Conservation (phyloP, 495 filamentous ascomycete genomes). For the Massariosphaeria phaeospora region DNA sequence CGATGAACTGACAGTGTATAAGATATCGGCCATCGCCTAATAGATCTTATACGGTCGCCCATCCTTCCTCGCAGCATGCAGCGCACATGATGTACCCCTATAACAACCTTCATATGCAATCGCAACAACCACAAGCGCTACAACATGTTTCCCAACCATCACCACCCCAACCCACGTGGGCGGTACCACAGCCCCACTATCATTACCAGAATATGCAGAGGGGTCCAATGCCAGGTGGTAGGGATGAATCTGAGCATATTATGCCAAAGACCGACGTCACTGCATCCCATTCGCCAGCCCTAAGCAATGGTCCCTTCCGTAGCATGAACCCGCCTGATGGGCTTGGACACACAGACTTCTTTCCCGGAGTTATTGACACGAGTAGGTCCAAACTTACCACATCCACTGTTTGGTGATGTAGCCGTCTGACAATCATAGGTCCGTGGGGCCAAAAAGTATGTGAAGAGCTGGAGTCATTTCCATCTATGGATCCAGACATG, state of each 20-base stretch:
- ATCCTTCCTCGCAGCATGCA: conserved; percentile 23
- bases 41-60: conserved; percentile 29
- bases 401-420: background rate
- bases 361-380: conserved; percentile 29
- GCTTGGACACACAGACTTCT: conserved; percentile 23
- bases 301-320: conserved; percentile 14
- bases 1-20: conserved; percentile 21
- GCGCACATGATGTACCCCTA: conserved; percentile 35
- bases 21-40: conserved; percentile 33
- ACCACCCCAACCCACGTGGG: conserved; percentile 28
- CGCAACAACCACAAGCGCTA: conserved; percentile 18
- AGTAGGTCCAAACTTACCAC: conserved; percentile 22
- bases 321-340: conserved; percentile 13
- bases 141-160: conserved; percentile 23
- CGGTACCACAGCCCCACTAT: conserved; percentile 25
- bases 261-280: conserved; percentile 17
- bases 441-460: conserved; percentile 35
- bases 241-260: conserved; percentile 18
- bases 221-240: conserved; percentile 7
- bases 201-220: conserved; percentile 26
- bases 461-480: conserved; percentile 34
- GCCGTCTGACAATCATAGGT: conserved; percentile 21
- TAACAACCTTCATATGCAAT: conserved; percentile 26
- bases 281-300: conserved; percentile 17
- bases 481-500: conserved; percentile 34